Evolutionary conservation across 1,284 basidiomycete genomes (phyloP).

Genomic region (Chalciporus piperatoides): DNA sequence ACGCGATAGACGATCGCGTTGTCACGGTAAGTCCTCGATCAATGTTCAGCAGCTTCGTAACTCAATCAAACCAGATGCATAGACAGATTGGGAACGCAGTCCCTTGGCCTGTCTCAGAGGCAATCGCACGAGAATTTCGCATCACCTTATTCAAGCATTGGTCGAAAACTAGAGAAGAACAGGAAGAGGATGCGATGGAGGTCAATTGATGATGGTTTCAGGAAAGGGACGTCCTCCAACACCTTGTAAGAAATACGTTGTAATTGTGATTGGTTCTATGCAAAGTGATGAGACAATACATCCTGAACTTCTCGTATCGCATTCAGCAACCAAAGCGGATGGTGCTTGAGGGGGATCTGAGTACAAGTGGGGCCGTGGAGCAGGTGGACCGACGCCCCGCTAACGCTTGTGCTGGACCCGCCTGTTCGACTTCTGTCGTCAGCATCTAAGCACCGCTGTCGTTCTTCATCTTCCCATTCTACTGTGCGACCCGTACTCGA

Average conservation of each 20-base stretch:
- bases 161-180: slow-evolving; percentile 29
- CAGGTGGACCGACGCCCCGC: slow-evolving; percentile 17
- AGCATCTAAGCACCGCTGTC: slow-evolving; percentile 11
- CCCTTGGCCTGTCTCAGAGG: slow-evolving; percentile 56
- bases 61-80: slow-evolving; percentile 50
- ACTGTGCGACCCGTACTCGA: slow-evolving; percentile 13
- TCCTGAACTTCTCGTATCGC: slow-evolving; percentile 17
- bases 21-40: slow-evolving; percentile 46
- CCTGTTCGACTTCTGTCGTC: slow-evolving; percentile 20
- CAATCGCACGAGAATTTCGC: slow-evolving; percentile 59
- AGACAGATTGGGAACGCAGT: slow-evolving; percentile 77
- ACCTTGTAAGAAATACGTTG: no score
- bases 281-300: slow-evolving; percentile 19
- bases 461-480: slow-evolving; percentile 28
- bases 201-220: slow-evolving; percentile 22
- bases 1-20: slow-evolving; percentile 47
- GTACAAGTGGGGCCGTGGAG: slow-evolving; percentile 24
- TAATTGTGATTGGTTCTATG: no score
- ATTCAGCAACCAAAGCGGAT: slow-evolving; percentile 18
- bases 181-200: slow-evolving; percentile 23
- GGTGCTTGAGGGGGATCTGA: slow-evolving; percentile 28
- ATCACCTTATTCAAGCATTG: slow-evolving; percentile 49
- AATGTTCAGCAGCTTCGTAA: not conserved
- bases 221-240: no score
- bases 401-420: slow-evolving; percentile 13